A percentile compares a stretch with the other conserved stretches of the same genome.
Evolutionary conservation across 805 yeast species (phyloP).

Genomic region (Pichia phayaonensis): DNA sequence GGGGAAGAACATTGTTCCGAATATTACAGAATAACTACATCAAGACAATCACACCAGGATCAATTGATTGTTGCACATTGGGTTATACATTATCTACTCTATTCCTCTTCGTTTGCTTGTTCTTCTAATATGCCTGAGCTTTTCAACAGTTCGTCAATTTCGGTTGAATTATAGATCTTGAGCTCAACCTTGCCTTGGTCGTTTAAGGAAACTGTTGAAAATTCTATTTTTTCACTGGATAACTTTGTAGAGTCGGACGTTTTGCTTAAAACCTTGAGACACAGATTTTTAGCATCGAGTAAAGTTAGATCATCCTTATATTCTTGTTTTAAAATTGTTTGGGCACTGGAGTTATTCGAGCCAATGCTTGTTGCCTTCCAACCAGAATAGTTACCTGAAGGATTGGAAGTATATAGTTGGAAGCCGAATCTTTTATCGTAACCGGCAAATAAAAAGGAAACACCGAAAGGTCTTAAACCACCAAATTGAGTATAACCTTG

Average conservation of each 20-base stretch:
- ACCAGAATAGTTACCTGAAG: conserved; percentile 95
- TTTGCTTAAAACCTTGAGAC: conserved; percentile 84
- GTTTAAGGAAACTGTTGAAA: conserved; percentile 64
- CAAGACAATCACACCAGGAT: background rate
- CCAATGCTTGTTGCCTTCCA: conserved; percentile 99
- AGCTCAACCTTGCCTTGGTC: conserved; percentile 47
- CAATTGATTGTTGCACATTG: background rate
- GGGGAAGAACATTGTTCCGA: no score
- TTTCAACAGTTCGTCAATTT: conserved; percentile 66
- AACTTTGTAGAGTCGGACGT: conserved; percentile 86
- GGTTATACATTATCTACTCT: background rate
- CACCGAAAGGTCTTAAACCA: conserved; percentile 97
- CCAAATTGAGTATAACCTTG: conserved; percentile 99
- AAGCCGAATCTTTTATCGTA: conserved; percentile 83
- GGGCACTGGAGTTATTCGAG: conserved; percentile 93
- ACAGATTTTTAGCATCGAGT: conserved; percentile 76
- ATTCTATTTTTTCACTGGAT: conserved; percentile 85
- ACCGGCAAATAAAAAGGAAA: conserved; percentile 92
- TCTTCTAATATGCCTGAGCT: conserved; percentile 48
- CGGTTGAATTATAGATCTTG: conserved; percentile 73
- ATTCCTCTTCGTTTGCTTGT: conserved; percentile 42
- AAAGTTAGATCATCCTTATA: conserved; percentile 73
- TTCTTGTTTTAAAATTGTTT: conserved; percentile 90
- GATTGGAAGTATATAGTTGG: conserved; percentile 91
- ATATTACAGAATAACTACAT: no score